Conservation (phyloP, 2,329 filamentous ascomycete genomes). For the Sodiomyces alkalinus region DNA sequence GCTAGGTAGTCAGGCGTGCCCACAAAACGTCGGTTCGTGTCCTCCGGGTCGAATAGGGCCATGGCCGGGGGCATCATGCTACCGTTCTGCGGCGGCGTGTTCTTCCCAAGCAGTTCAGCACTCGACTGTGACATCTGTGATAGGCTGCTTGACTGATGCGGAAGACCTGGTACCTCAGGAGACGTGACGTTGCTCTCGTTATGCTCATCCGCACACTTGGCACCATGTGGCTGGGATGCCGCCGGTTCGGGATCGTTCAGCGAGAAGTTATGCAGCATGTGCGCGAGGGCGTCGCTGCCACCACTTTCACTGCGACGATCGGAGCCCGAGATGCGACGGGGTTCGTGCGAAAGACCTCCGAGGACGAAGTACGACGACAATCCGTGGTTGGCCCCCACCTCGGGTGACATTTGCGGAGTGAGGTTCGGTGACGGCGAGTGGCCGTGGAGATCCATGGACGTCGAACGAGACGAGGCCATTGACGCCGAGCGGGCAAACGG, state of each 20-base stretch:
- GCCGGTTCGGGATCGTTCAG: conserved; percentile 43
- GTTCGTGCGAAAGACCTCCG: conserved; percentile 39
- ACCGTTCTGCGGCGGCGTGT: conserved; percentile 44
- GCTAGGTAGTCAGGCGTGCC: conserved; percentile 95
- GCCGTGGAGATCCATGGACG: conserved; percentile 78
- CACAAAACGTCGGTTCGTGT: conserved; percentile 84
- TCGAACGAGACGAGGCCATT: conserved; percentile 77
- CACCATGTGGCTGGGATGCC: conserved; percentile 29
- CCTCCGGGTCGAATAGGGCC: conserved; percentile 90
- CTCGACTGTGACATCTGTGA: conserved; percentile 22
- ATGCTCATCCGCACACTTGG: conserved; percentile 43
- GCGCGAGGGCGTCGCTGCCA: conserved; percentile 69
- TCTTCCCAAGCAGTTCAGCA: conserved; percentile 36
- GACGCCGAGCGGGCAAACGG: conserved; percentile 79
- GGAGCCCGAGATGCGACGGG: conserved; percentile 52
- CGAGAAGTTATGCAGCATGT: conserved; percentile 70
- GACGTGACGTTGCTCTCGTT: conserved; percentile 53
- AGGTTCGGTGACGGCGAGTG: conserved; percentile 59
- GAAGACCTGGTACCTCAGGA: conserved; percentile 59
- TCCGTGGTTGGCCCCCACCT: conserved; percentile 44
- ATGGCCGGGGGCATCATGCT: conserved; percentile 79
- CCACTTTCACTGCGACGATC: conserved; percentile 87
- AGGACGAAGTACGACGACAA: conserved; percentile 80
- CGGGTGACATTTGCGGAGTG: conserved; percentile 76
- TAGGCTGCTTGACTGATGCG: conserved; percentile 21